These are phyloP conservation scores for Pythium volutum DNA, from an alignment of 352 stramenopile species.

Conservation along the genomic window DNA sequence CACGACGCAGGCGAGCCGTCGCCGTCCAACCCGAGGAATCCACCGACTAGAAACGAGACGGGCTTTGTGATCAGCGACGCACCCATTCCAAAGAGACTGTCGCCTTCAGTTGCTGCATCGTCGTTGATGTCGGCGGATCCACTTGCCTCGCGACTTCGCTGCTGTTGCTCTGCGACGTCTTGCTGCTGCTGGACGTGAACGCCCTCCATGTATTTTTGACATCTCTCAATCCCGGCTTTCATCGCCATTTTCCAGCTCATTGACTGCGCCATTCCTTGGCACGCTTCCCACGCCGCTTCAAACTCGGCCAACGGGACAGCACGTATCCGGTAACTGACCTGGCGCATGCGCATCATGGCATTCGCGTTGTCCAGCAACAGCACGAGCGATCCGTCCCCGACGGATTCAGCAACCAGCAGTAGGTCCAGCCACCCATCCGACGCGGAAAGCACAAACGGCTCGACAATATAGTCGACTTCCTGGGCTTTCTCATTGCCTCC, in stretches of 20 bases:
- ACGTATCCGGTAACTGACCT: slow-evolving; percentile 42
- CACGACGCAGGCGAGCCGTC: slow-evolving; percentile 28
- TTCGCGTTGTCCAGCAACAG: slow-evolving; percentile 69
- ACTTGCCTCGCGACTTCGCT: slow-evolving; percentile 33
- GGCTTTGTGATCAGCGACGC: slow-evolving; percentile 56
- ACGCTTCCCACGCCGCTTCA: slow-evolving; percentile 50
- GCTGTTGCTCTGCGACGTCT: slow-evolving; percentile 34
- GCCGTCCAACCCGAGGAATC: slow-evolving; percentile 44
- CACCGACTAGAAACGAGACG: slow-evolving; percentile 64
- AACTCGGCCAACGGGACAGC: slow-evolving; percentile 31
- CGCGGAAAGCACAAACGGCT: slow-evolving; percentile 40
- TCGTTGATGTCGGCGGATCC: slow-evolving; percentile 17
- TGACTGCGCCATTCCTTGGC: slow-evolving; percentile 56
- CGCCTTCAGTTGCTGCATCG: slow-evolving; percentile 24
- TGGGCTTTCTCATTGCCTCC: neutral
- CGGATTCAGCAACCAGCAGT: slow-evolving; percentile 30
- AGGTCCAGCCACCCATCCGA: slow-evolving; percentile 53
- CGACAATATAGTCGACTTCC: slow-evolving; percentile 19
- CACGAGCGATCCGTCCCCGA: slow-evolving; percentile 5
- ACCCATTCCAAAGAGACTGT: slow-evolving; percentile 45
- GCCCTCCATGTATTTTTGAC: slow-evolving; percentile 39
- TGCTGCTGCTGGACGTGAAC: slow-evolving; percentile 42
- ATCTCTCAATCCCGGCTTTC: slow-evolving; percentile 34
- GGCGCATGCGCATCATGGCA: slow-evolving; percentile 61
- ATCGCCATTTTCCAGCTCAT: slow-evolving; percentile 73